Percentiles rank a stretch among this genome's conserved stretches.
phyloP scores from a whole-genome alignment of 768 basidiomycete genomes.

The Mycena galopus region DNA sequence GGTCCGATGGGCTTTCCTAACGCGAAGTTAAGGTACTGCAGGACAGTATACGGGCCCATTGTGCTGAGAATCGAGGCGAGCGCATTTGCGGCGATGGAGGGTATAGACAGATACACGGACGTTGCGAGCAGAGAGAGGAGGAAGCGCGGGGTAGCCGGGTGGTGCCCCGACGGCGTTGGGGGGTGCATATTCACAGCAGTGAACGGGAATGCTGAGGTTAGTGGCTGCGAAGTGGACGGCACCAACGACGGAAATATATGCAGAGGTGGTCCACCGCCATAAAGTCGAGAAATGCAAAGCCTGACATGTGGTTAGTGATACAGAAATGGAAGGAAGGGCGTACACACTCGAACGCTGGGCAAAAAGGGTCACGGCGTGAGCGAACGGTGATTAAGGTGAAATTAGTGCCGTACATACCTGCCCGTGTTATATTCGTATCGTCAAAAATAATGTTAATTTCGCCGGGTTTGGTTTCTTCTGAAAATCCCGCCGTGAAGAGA shows the following conservation, averaged over 20 bases:
- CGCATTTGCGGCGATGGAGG: conserved; percentile 80
- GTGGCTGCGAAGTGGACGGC: conserved; percentile 75
- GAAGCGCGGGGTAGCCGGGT: conserved; percentile 84
- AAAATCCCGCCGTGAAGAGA: conserved; percentile 86
- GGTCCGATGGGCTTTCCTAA: conserved; percentile 74
- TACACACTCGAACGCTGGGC: conserved; percentile 81
- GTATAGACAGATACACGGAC: conserved; percentile 87
- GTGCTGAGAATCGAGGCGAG: conserved; percentile 79
- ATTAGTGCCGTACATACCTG: conserved; percentile 64
- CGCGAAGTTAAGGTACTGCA: conserved; percentile 86
- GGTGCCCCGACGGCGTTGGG: conserved; percentile 64
- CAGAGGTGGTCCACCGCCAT: conserved; percentile 86
- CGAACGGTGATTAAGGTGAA: conserved; percentile 31
- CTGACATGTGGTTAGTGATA: conserved; percentile 52
- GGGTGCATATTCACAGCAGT: conserved; percentile 40
- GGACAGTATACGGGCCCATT: conserved; percentile 82
- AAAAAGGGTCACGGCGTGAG: conserved; percentile 3
- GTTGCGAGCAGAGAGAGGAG: conserved; percentile 91
- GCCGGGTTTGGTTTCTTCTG: conserved; percentile 68
- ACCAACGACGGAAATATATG: conserved; percentile 74
- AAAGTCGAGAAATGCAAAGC: conserved; percentile 87
- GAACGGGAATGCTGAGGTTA: conserved; percentile 75
- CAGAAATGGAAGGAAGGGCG: neutral
- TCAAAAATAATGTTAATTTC: conserved; percentile 82
- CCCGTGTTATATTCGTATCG: conserved; percentile 89